These are phyloP conservation scores for Mortierella sp. DNA, from an alignment of 371 early-diverging fungal genomes.

Conservation along the genomic window DNA sequence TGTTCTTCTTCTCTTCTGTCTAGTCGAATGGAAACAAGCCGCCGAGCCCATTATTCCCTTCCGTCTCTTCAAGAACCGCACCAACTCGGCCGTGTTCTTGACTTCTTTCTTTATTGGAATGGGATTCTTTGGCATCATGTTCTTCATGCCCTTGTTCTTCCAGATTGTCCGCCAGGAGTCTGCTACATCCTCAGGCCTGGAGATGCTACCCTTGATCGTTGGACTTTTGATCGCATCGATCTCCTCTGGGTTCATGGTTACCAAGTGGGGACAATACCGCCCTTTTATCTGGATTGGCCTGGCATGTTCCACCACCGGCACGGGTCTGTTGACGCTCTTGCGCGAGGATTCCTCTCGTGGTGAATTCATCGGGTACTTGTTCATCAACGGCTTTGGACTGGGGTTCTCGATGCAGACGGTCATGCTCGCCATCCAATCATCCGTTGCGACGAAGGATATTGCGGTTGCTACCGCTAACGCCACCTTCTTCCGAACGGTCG, in stretches of 20 bases:
- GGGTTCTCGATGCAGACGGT: conserved; percentile 75
- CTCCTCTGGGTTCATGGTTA: conserved; percentile 63
- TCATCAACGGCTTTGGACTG: conserved; percentile 66
- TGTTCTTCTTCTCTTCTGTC: conserved; percentile 55
- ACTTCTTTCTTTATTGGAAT: conserved; percentile 61
- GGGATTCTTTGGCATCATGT: conserved; percentile 62
- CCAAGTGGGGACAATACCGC: conserved; percentile 63
- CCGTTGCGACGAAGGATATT: conserved; percentile 64
- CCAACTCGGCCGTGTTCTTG: conserved; percentile 46
- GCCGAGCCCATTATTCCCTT: conserved; percentile 64
- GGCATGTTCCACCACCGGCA: conserved; percentile 60
- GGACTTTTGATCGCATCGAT: conserved; percentile 65
- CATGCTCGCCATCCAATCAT: conserved; percentile 72
- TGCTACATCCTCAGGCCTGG: conserved; percentile 67
- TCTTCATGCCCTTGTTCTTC: conserved; percentile 72
- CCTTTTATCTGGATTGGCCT: conserved; percentile 65
- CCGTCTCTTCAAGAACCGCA: conserved; percentile 55
- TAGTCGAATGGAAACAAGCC: conserved; percentile 63
- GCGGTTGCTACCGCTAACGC: conserved; percentile 75
- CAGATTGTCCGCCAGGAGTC: conserved; percentile 66
- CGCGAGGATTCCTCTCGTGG: conserved; percentile 55
- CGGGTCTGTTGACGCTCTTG: conserved; percentile 62
- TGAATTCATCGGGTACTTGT: conserved; percentile 59
- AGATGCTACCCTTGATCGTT: conserved; percentile 73
- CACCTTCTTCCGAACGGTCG: conserved; percentile 71